Evolutionary conservation across 2,329 filamentous ascomycete genomes (phyloP).

Genomic region (Microsporum audouinii): DNA sequence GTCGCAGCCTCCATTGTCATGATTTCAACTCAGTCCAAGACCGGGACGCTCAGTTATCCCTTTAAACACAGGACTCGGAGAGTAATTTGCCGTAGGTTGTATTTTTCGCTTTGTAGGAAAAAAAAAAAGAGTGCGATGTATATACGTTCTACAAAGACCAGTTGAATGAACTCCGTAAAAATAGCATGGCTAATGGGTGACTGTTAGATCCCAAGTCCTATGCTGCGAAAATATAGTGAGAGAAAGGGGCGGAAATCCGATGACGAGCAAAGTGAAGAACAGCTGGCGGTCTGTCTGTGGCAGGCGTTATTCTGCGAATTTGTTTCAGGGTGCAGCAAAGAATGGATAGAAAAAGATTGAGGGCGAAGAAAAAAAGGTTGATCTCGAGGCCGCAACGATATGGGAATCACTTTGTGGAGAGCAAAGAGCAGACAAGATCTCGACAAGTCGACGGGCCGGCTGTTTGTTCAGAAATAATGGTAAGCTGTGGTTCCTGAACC

Average conservation of each 20-base stretch:
- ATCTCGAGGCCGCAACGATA: not conserved
- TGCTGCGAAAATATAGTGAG: not conserved
- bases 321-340: not conserved
- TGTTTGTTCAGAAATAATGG: not conserved
- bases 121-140: not conserved
- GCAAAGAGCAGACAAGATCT: not conserved
- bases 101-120: not conserved
- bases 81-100: not conserved
- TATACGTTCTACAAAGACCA: constrained; percentile 2
- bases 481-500: not conserved
- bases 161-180: not conserved
- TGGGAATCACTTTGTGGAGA: not conserved
- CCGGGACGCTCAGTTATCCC: not conserved
- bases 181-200: not conserved
- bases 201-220: not conserved
- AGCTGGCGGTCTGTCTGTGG: not conserved
- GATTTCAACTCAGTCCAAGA: not conserved
- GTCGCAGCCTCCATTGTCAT: constrained; percentile 4
- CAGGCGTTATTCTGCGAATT: not conserved
- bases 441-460: not conserved
- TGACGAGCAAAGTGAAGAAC: not conserved
- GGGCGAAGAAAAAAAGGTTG: not conserved
- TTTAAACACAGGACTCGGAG: not conserved
- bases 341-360: not conserved
- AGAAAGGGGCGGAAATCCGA: not conserved